Evolutionary conservation across 306 rosid species (phyloP).

Genomic region (Dryas octopetala): DNA sequence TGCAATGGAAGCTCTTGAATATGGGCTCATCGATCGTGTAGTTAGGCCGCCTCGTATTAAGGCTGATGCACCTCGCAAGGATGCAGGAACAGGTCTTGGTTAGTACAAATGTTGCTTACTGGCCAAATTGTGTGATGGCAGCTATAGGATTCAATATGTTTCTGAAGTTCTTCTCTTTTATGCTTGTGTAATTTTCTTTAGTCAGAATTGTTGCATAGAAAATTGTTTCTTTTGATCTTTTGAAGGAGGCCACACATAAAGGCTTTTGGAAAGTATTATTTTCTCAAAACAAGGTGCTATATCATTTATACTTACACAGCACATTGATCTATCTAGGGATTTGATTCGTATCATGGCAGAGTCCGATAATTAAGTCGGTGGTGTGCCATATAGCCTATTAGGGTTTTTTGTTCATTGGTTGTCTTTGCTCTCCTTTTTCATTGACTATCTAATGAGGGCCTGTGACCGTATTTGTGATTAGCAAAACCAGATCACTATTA

Average conservation of each 20-base stretch:
- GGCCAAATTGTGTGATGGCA: conserved; percentile 12
- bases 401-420: not conserved
- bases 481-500: not conserved
- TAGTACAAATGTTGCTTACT: conserved; percentile 36
- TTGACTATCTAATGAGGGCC: not conserved
- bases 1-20: conserved; percentile 87
- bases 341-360: not conserved
- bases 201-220: conserved; percentile 30
- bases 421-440: not conserved
- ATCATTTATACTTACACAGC: not conserved
- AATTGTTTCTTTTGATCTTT: conserved; percentile 1
- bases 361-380: too few species aligned
- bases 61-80: conserved; percentile 74
- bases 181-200: conserved; percentile 28
- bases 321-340: not conserved
- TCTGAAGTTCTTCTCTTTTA: conserved; percentile 19
- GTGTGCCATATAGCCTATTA: not conserved
- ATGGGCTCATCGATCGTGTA: conserved; percentile 82
- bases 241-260: conserved; percentile 15
- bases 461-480: not conserved
- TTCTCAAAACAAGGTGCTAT: not conserved
- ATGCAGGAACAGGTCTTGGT: conserved; percentile 76
- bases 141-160: conserved; percentile 20
- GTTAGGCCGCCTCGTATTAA: conserved; percentile 78
- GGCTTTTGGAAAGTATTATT: conserved; percentile 8